Conservation (phyloP, 441 rosid species). For the Gossypium laxum region DNA sequence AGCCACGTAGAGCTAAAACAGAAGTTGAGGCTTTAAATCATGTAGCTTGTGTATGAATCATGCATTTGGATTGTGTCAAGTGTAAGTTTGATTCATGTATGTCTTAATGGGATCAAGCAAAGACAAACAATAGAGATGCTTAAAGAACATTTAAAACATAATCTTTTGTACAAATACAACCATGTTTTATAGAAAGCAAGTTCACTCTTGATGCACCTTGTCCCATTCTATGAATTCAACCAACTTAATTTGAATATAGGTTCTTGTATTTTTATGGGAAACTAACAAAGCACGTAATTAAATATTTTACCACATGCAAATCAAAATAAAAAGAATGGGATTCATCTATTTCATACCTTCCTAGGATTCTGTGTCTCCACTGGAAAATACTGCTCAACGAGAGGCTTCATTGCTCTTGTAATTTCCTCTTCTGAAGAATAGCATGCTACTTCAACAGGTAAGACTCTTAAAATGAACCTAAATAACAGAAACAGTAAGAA, state of each 20-base stretch:
- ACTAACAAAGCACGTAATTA: not conserved
- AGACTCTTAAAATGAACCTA: slow-evolving; percentile 76
- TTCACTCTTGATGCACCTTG: not conserved
- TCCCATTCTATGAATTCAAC: not conserved
- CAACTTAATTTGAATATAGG: not conserved
- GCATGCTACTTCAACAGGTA: slow-evolving; percentile 82
- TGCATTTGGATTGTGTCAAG: not conserved
- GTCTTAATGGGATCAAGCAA: not conserved
- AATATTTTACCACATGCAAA: not conserved
- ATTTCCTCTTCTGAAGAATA: slow-evolving; percentile 93
- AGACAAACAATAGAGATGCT: not conserved
- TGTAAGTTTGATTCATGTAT: not conserved
- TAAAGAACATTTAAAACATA: not conserved
- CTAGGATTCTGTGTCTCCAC: slow-evolving; percentile 50
- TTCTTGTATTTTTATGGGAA: not conserved
- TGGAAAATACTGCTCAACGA: slow-evolving; percentile 67
- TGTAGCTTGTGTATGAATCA: not conserved
- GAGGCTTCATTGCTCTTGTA: slow-evolving; percentile 63
- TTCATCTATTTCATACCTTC: slow-evolving; percentile 38
- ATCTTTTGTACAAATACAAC: not conserved
- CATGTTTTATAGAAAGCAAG: not conserved
- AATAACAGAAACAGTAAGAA: not conserved
- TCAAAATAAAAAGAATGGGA: not conserved
- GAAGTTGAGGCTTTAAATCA: not conserved
- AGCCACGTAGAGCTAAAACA: not conserved